Conservation (phyloP, 108 stramenopile species). For the Cyclotella cryptica region DNA sequence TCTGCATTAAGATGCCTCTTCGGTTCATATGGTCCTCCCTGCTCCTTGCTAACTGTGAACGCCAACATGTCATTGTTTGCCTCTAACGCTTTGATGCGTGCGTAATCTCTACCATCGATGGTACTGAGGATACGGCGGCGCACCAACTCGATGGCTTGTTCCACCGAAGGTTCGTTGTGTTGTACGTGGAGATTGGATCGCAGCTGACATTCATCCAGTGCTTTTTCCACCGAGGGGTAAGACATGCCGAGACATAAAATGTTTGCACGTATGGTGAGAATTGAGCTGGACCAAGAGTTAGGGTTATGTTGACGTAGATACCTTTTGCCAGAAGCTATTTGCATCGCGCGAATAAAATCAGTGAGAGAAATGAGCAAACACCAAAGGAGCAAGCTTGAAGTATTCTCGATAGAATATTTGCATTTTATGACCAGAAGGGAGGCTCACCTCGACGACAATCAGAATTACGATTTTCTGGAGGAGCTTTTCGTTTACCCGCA, state of each 20-base stretch:
- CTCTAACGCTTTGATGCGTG: constrained; percentile 73
- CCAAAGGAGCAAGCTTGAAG: not conserved
- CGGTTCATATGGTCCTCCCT: constrained; percentile 55
- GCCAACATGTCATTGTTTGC: constrained; percentile 59
- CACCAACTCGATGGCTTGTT: constrained; percentile 70
- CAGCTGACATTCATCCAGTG: constrained; percentile 48
- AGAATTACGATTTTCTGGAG: not conserved
- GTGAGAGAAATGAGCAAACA: not conserved
- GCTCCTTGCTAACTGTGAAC: constrained; percentile 77
- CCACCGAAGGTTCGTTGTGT: constrained; percentile 54
- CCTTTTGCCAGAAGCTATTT: constrained; percentile 38
- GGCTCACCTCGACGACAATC: not conserved
- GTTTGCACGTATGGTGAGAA: constrained; percentile 59
- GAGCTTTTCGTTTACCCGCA: not conserved
- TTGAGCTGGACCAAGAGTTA: constrained; percentile 47
- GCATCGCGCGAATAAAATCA: not conserved
- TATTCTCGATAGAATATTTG: not conserved
- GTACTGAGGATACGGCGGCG: constrained; percentile 64
- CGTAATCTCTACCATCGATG: constrained; percentile 86
- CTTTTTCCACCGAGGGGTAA: constrained; percentile 63
- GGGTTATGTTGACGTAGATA: constrained; percentile 39
- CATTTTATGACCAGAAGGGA: not conserved
- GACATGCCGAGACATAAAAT: constrained; percentile 81
- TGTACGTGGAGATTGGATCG: constrained; percentile 32
- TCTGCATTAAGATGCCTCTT: constrained; percentile 71